Conservation (phyloP, 2,329 filamentous ascomycete species). For the Raffaelea deltoideospora region DNA sequence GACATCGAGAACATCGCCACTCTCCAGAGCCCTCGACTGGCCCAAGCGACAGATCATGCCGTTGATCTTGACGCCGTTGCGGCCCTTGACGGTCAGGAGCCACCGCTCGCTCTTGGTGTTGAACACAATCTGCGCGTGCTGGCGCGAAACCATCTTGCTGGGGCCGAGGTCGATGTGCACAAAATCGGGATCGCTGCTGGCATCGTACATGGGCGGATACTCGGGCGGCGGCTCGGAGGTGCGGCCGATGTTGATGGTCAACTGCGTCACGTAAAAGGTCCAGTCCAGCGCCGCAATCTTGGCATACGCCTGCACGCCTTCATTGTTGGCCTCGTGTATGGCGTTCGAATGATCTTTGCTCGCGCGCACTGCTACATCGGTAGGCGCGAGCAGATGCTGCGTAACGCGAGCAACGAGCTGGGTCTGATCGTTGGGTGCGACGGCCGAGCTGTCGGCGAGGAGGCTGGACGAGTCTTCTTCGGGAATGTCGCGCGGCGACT, state of each 20-base stretch:
- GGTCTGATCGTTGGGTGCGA: constrained; percentile 33
- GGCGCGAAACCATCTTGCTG: constrained; percentile 65
- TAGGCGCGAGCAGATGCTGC: constrained; percentile 29
- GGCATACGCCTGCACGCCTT: constrained; percentile 59
- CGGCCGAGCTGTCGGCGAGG: constrained; percentile 23
- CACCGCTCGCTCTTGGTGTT: constrained; percentile 55
- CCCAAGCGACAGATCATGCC: constrained; percentile 55
- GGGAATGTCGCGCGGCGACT: constrained; percentile 25
- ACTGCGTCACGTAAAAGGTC: constrained; percentile 69
- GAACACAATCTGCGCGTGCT: constrained; percentile 62
- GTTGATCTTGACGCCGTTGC: constrained; percentile 82
- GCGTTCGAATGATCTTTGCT: constrained; percentile 48
- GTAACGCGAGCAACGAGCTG: constrained; percentile 40
- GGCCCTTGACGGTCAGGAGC: constrained; percentile 76
- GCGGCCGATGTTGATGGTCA: constrained; percentile 63
- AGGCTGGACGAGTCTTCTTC: constrained; percentile 30
- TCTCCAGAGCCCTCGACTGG: constrained; percentile 50
- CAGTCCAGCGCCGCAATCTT: constrained; percentile 71
- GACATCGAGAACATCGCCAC: constrained; percentile 84
- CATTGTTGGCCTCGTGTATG: constrained; percentile 44
- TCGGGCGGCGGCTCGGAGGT: constrained; percentile 35
- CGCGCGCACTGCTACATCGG: constrained; percentile 37
- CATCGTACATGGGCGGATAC: constrained; percentile 22
- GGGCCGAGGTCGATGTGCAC: constrained; percentile 83
- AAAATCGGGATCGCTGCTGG: constrained; percentile 30